Base-by-base conservation (phyloP, 495 filamentous ascomycete genomes). In the Xylaria flabelliformis region DNA sequence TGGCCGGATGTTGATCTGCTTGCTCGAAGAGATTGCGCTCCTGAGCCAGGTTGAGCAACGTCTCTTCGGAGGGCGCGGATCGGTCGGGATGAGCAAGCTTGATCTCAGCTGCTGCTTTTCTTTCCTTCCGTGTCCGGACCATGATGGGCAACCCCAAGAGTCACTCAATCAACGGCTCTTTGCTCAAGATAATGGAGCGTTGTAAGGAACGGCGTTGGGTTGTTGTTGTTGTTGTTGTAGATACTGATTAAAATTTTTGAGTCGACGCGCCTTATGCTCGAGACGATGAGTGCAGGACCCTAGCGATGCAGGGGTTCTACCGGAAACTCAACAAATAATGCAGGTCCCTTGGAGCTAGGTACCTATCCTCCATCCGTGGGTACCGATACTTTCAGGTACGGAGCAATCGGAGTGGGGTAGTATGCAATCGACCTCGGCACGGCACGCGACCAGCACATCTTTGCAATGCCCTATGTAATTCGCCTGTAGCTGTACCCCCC, bases 31-130 rank as follows among this genome's bases (percentile, higher is more conserved):
- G 79, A 12, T 86, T 81, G 24, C 86, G 85, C 53, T 91, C 84
- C 21, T 90, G 84, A 58, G 91, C 91, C 21, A 93, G 65, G 58
- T 92, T 83, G 19, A 92, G 82, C 39, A 94, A 83, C 0, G 91
- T 93, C 72, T 88, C 82, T 63, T 86, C 81, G 56, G 81, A 85
- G 29, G 85, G 86, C 36, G 75, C 83, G 34, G 81, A 84, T 65
- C 88, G 85, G 76, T 92, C 88, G 41, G 90, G 89, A 17, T 90
- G 86, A 48, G 77, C 77, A 41, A 92, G 86, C 65, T 87, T 86
- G 78, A 92, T 82, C 58, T 86, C 80, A 46, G 80, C 78, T 53
- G 77, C 81, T 32, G 82, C 80, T 64, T 87, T 81, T 81, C 79
- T 80, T 75, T 87, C 84, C 78, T 79, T 85, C 66, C 82, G 82